phyloP scores from a whole-genome alignment of 306 rosid genomes.

The Rosa chinensis region DNA sequence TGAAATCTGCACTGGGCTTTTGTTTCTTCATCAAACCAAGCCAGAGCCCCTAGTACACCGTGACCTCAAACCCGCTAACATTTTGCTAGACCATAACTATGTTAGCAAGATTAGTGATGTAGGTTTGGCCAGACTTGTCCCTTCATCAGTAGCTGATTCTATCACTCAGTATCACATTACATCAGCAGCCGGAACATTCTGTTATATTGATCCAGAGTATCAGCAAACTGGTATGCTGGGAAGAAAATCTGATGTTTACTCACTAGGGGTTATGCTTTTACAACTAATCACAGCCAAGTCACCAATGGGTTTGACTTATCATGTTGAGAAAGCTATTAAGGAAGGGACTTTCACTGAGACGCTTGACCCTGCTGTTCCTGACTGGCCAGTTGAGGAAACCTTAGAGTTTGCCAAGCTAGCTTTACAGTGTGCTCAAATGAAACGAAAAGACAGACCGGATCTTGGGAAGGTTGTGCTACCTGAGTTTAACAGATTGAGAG shows the following conservation, averaged over 20 bases:
- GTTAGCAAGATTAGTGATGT: constrained; percentile 93
- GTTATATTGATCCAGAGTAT: constrained; percentile 88
- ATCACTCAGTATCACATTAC: constrained; percentile 77
- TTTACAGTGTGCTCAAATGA: constrained; percentile 70
- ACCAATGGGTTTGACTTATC: constrained; percentile 79
- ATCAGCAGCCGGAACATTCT: constrained; percentile 85
- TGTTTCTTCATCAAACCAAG: constrained; percentile 71
- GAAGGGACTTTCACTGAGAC: constrained; percentile 49
- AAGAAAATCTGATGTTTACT: constrained; percentile 68
- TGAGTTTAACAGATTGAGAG: constrained; percentile 58
- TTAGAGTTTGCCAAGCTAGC: constrained; percentile 56
- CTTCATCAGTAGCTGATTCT: constrained; percentile 61
- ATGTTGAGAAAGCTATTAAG: constrained; percentile 57
- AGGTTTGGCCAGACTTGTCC: constrained; percentile 87
- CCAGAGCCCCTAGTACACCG: constrained; percentile 96
- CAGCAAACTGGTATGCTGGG: constrained; percentile 92
- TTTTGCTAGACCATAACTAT: constrained; percentile 74
- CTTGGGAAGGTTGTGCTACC: constrained; percentile 67
- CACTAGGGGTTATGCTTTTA: constrained; percentile 71
- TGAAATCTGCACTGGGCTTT: constrained; percentile 77
- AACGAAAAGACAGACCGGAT: constrained; percentile 75
- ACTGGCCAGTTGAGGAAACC: constrained; percentile 73
- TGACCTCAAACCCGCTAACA: constrained; percentile 83
- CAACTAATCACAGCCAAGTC: constrained; percentile 69
- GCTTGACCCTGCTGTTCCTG: constrained; percentile 71